These are phyloP conservation scores for Trichaptum fuscoviolaceum DNA, from an alignment of 768 basidiomycete genomes.

Conservation along the genomic window DNA sequence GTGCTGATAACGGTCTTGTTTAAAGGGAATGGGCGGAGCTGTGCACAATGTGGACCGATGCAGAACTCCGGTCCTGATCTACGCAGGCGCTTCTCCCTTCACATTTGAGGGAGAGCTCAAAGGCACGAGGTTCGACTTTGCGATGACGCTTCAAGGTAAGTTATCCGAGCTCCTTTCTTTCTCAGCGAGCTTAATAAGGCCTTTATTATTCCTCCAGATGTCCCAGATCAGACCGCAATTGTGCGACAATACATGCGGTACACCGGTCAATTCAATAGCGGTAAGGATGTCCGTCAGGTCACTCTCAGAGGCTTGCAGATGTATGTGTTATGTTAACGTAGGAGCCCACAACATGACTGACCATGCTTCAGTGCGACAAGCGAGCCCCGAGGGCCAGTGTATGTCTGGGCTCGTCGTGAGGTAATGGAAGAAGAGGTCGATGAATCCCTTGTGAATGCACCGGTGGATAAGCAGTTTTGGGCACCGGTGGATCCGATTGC, in stretches of 20 bases:
- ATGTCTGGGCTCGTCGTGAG: constrained; percentile 70
- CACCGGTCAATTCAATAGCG: constrained; percentile 53
- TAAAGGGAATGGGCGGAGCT: constrained; percentile 60
- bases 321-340: constrained; percentile 30
- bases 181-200: no score
- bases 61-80: constrained; percentile 60
- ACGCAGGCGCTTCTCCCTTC: constrained; percentile 65
- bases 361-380: constrained; percentile 48
- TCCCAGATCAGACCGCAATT: constrained; percentile 64
- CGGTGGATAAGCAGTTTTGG: constrained; percentile 26
- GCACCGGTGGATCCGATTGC: no score
- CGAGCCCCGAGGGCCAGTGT: constrained; percentile 68
- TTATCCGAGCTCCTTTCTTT: no score
- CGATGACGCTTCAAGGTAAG: constrained; percentile 70
- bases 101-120: constrained; percentile 49
- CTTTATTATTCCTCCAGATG: no score
- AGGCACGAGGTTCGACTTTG: constrained; percentile 67
- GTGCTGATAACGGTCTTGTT: neutral
- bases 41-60: constrained; percentile 66
- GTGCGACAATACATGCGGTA: constrained; percentile 74
- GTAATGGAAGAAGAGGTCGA: constrained; percentile 61
- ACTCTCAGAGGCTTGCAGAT: constrained; percentile 61
- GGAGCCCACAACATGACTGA: no score
- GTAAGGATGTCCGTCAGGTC: constrained; percentile 43
- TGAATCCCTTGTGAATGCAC: constrained; percentile 25